Conservation (phyloP, 805 yeast genomes). For the Metschnikowia lochheadii region DNA sequence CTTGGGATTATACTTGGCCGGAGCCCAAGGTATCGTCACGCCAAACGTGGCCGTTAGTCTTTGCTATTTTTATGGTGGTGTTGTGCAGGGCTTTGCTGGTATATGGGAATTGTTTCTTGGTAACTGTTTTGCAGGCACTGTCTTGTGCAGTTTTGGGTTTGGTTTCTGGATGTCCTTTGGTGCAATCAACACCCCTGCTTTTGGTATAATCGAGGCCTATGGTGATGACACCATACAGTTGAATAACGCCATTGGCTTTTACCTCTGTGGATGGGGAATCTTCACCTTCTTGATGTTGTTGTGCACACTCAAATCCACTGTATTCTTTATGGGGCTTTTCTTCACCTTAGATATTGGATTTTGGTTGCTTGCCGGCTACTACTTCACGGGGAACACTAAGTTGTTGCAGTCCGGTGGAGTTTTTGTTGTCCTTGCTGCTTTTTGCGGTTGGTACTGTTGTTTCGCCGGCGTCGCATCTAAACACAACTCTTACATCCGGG, state of each 20-base stretch:
- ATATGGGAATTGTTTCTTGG: constrained; percentile 48
- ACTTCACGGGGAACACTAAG: constrained; percentile 35
- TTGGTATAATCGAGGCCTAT: constrained; percentile 50
- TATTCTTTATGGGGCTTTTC: constrained; percentile 50
- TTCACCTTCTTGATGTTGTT: constrained; percentile 56
- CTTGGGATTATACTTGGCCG: constrained; percentile 43
- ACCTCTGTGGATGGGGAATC: constrained; percentile 58
- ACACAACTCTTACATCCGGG: constrained; percentile 14
- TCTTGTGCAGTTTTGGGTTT: constrained; percentile 47
- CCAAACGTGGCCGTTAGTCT: constrained; percentile 45
- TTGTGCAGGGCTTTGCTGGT: constrained; percentile 48
- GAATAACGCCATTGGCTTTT: constrained; percentile 54
- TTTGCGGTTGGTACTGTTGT: constrained; percentile 19
- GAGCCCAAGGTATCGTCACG: constrained; percentile 42
- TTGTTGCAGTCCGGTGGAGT: constrained; percentile 16
- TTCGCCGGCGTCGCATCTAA: constrained; percentile 18
- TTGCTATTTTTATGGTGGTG: constrained; percentile 47
- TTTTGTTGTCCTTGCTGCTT: constrained; percentile 13
- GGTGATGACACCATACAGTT: constrained; percentile 37
- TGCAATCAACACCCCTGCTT: constrained; percentile 48
- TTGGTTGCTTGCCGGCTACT: constrained; percentile 47
- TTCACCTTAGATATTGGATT: constrained; percentile 52
- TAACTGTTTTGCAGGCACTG: constrained; percentile 54
- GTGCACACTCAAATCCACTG: constrained; percentile 51
- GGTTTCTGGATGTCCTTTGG: constrained; percentile 53